Conservation (phyloP, 129 eudicot genomes). For the Arctium lappa region DNA sequence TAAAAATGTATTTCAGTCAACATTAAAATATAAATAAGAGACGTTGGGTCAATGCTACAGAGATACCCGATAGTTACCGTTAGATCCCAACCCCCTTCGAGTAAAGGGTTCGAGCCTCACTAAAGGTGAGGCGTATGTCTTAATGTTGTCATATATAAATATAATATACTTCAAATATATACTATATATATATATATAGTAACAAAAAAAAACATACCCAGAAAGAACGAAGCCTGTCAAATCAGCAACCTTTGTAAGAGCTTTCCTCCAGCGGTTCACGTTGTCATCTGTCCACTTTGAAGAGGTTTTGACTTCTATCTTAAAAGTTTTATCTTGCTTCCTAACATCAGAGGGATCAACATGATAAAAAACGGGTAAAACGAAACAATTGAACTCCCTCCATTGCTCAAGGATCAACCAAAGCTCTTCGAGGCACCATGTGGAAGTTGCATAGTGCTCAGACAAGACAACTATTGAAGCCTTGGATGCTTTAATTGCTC, state of each 20-base stretch:
- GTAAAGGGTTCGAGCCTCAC: too few relatives aligned
- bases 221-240: not conserved
- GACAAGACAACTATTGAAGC: slow-evolving; percentile 10
- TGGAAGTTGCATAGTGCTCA: not conserved
- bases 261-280: not conserved
- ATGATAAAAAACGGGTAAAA: not conserved
- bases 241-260: slow-evolving; percentile 1
- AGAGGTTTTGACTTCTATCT: not conserved
- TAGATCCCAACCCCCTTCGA: too few relatives aligned
- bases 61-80: too few relatives aligned
- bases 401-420: slow-evolving; percentile 7
- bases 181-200: too few relatives aligned
- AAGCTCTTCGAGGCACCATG: slow-evolving; percentile 16
- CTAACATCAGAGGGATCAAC: not conserved
- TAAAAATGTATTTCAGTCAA: not conserved
- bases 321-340: not conserved
- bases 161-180: too few relatives aligned
- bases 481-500: slow-evolving; percentile 4
- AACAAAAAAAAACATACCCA: not conserved
- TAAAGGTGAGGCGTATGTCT: too few relatives aligned
- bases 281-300: not conserved
- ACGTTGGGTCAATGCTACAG: too few relatives aligned
- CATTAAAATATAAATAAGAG: not conserved
- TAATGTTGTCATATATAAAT: too few relatives aligned
- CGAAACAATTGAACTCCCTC: not conserved